phyloP scores from a whole-genome alignment of 2,329 filamentous ascomycete genomes.

The Penicillium sp. region DNA sequence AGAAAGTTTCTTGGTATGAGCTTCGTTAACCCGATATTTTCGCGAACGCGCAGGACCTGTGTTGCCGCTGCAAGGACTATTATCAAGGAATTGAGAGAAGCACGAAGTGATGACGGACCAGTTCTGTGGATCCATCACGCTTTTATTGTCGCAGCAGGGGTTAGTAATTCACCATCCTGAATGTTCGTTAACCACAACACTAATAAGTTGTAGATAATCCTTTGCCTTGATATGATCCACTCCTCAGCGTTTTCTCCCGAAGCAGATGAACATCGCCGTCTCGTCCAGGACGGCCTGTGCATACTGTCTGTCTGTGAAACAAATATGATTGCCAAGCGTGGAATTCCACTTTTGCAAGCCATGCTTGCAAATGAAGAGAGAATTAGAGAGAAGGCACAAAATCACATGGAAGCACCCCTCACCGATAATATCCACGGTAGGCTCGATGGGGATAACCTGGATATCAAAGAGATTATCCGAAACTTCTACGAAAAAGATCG shows the following conservation, averaged over 20 bases:
- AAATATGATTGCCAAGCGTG: conserved; percentile 12
- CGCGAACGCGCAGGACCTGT: conserved; percentile 38
- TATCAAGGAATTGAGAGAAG: conserved; percentile 3
- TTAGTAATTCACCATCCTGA: background rate
- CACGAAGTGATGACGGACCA: background rate
- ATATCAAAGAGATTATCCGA: conserved; percentile 10
- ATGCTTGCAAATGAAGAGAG: conserved; percentile 8
- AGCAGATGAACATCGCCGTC: conserved; percentile 5
- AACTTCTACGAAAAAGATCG: conserved; percentile 5
- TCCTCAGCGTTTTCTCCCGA: background rate
- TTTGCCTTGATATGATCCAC: conserved; percentile 11
- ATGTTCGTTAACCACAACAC: too few species aligned
- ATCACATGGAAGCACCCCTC: background rate
- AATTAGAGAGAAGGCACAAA: background rate
- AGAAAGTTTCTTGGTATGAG: conserved; percentile 37
- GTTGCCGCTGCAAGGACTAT: conserved; percentile 37
- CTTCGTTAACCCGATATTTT: conserved; percentile 36
- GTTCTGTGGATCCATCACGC: conserved; percentile 12
- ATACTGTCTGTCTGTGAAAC: conserved; percentile 2
- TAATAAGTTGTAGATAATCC: conserved; percentile 10
- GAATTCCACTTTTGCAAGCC: conserved; percentile 4
- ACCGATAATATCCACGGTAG: background rate
- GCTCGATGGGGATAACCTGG: background rate
- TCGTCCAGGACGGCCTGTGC: conserved; percentile 5
- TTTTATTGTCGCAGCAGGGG: conserved; percentile 10